Evolutionary conservation across 371 early-diverging fungal species (phyloP).

Genomic region (Mucor velutinosus): DNA sequence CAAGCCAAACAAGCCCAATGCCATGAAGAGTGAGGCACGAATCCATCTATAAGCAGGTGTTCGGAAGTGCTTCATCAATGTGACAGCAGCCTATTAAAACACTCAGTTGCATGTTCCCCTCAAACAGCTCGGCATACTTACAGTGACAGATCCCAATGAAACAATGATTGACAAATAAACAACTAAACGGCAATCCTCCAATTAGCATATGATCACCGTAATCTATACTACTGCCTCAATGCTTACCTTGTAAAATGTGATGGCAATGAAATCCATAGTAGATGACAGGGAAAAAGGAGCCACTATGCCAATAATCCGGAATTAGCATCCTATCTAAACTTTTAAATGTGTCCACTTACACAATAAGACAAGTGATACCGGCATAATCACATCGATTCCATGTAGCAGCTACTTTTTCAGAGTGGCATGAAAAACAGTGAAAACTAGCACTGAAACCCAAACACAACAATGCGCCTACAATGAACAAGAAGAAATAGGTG

Average conservation of each 20-base stretch:
- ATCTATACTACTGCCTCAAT: not conserved
- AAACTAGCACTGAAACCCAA: slow-evolving; percentile 80
- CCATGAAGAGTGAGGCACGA: slow-evolving; percentile 79
- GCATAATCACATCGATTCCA: slow-evolving; percentile 94
- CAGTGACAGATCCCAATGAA: slow-evolving; percentile 66
- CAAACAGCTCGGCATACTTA: slow-evolving; percentile 24
- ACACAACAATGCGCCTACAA: slow-evolving; percentile 75
- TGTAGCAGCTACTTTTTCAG: slow-evolving; percentile 59
- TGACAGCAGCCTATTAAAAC: slow-evolving; percentile 47
- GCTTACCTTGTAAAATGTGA: slow-evolving; percentile 31
- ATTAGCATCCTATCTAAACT: not conserved
- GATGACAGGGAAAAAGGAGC: slow-evolving; percentile 75
- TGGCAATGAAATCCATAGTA: slow-evolving; percentile 66
- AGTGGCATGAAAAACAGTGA: slow-evolving; percentile 90
- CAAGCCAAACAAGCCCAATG: slow-evolving; percentile 77
- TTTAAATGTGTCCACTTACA: slow-evolving; percentile 46
- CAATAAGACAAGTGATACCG: slow-evolving; percentile 86
- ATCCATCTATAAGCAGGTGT: slow-evolving; percentile 79
- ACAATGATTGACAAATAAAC: slow-evolving; percentile 68
- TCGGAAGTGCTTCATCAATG: slow-evolving; percentile 64
- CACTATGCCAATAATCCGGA: slow-evolving; percentile 32
- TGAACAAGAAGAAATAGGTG: slow-evolving; percentile 68
- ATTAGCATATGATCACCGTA: not conserved
- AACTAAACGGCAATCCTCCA: slow-evolving; percentile 16
- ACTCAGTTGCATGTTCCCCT: not conserved